phyloP scores from a whole-genome alignment of 768 basidiomycete species.

The Pleurotus djamor region DNA sequence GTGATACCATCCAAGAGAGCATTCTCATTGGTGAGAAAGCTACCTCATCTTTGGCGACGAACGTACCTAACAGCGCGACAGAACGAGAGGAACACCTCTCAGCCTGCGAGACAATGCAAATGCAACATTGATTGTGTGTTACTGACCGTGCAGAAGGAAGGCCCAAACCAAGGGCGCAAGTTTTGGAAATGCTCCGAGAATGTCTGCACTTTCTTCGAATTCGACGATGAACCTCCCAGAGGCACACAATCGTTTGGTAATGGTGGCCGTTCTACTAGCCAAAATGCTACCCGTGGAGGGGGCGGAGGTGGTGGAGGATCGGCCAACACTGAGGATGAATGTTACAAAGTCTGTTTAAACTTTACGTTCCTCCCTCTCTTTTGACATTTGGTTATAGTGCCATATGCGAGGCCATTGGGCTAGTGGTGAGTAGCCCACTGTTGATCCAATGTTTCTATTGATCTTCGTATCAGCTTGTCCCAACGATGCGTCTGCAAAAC shows the following conservation, averaged over 20 bases:
- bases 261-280: constrained; percentile 3
- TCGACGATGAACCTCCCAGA: constrained; percentile 50
- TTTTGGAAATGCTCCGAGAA: constrained; percentile 71
- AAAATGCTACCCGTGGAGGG: constrained; percentile 7
- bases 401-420: neutral
- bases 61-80: neutral
- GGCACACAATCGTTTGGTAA: neutral
- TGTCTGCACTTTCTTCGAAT: constrained; percentile 73
- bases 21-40: neutral
- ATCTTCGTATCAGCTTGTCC: too few species aligned
- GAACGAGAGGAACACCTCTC: neutral
- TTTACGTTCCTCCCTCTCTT: neutral
- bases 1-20: neutral
- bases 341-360: constrained; percentile 43
- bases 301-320: constrained; percentile 17
- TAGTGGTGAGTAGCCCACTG: neutral
- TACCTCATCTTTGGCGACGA: neutral
- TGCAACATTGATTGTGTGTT: constrained; percentile 56
- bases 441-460: too few species aligned
- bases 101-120: constrained; percentile 37
- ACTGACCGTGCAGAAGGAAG: constrained; percentile 58
- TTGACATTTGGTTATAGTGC: neutral
- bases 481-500: neutral
- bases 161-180: constrained; percentile 67
- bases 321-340: constrained; percentile 28